phyloP scores from a whole-genome alignment of 2,329 filamentous ascomycete genomes.

The Colletotrichum spaethianum region DNA sequence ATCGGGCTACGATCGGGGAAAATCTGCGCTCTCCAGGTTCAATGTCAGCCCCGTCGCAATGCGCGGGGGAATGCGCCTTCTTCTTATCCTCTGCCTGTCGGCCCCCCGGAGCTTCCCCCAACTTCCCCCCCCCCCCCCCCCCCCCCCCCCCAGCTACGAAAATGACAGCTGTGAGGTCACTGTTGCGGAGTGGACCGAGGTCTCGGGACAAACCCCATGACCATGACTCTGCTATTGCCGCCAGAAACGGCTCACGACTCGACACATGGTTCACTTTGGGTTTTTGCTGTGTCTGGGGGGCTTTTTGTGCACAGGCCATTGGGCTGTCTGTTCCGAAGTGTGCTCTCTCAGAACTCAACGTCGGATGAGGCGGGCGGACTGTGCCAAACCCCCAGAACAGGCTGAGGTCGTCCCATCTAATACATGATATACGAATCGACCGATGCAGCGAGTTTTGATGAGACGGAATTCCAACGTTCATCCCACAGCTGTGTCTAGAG shows the following conservation, averaged over 20 bases:
- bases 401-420: constrained; percentile 23
- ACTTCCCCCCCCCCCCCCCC: no score
- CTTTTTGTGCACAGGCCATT: neutral
- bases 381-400: neutral
- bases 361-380: neutral
- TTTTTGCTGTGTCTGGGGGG: neutral
- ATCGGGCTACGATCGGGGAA: constrained; percentile 33
- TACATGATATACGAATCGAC: neutral
- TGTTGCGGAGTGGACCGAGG: constrained; percentile 33
- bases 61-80: constrained; percentile 25
- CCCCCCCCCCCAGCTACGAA: neutral
- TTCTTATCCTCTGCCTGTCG: constrained; percentile 31
- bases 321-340: neutral
- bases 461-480: neutral
- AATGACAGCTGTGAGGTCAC: constrained; percentile 30
- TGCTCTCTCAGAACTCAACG: neutral
- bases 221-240: constrained; percentile 35
- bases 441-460: neutral
- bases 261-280: constrained; percentile 21
- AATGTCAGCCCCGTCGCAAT: neutral
- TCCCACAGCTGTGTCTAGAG: neutral
- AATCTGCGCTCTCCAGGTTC: neutral
- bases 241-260: constrained; percentile 16
- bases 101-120: constrained; percentile 16
- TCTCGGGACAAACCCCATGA: constrained; percentile 6